Evolutionary conservation across 805 yeast genomes (phyloP).

Genomic region (Yarrowia divulgata): DNA sequence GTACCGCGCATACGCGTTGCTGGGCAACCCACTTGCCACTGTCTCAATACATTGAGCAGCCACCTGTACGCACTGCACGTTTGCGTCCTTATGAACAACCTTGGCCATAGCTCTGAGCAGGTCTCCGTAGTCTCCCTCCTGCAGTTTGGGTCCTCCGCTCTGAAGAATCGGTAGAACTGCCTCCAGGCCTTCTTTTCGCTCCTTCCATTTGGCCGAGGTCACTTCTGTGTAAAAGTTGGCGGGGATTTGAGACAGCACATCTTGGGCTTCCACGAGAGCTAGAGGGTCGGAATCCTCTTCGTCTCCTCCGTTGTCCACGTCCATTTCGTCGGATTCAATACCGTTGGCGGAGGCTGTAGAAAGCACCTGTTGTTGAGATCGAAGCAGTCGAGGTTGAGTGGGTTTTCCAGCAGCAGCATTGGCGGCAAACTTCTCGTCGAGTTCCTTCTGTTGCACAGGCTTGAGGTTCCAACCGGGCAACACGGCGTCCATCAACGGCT

Average conservation of each 20-base stretch:
- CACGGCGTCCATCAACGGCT: constrained; percentile 61
- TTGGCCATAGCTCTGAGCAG: constrained; percentile 70
- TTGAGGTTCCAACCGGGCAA: constrained; percentile 68
- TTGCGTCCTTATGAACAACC: constrained; percentile 79
- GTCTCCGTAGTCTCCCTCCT: constrained; percentile 67
- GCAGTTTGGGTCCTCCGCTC: constrained; percentile 57
- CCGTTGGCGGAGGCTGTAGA: constrained; percentile 46
- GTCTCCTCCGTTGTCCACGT: constrained; percentile 43
- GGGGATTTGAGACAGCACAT: constrained; percentile 72
- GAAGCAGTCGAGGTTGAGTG: constrained; percentile 62
- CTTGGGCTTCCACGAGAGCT: constrained; percentile 73
- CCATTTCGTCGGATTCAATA: constrained; percentile 41
- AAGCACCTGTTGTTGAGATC: constrained; percentile 59
- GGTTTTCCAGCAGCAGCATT: constrained; percentile 50
- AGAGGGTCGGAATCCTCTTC: constrained; percentile 66
- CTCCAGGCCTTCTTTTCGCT: constrained; percentile 83
- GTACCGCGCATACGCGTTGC: constrained; percentile 60
- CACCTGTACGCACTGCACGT: constrained; percentile 80
- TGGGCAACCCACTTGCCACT: constrained; percentile 71
- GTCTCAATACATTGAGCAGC: constrained; percentile 72
- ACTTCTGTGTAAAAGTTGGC: constrained; percentile 62
- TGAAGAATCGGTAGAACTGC: constrained; percentile 56
- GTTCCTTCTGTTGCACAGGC: constrained; percentile 90
- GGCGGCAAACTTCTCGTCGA: constrained; percentile 69
- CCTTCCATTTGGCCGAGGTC: constrained; percentile 83